These are phyloP conservation scores for Zygoascus tannicola DNA, from an alignment of 805 yeast genomes.

Conservation along the genomic window DNA sequence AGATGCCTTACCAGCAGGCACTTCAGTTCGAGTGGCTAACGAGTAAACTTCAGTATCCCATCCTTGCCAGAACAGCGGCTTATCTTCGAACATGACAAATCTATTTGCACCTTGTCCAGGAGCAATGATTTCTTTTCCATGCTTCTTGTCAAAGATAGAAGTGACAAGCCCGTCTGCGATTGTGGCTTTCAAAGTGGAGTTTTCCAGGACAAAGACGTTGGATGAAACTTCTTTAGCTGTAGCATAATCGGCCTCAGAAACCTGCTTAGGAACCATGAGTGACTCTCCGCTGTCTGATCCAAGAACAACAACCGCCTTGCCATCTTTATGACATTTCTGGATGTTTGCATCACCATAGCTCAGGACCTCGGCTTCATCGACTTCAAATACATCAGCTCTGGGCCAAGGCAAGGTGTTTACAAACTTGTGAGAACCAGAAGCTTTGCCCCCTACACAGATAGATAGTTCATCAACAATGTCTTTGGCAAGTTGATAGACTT, in stretches of 20 bases:
- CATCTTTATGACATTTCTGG: neutral
- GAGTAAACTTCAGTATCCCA: constrained; percentile 96
- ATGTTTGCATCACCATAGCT: neutral
- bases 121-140: constrained; percentile 57
- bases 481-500: constrained; percentile 51
- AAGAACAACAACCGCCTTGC: neutral
- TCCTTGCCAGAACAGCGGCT: constrained; percentile 84
- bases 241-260: constrained; percentile 25
- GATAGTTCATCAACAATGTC: constrained; percentile 41
- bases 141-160: constrained; percentile 51
- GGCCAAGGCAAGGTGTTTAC: constrained; percentile 59
- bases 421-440: constrained; percentile 32
- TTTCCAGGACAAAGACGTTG: constrained; percentile 43
- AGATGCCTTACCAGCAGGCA: constrained; percentile 31
- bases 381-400: constrained; percentile 37
- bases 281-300: neutral
- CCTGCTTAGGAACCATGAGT: neutral
- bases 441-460: constrained; percentile 11
- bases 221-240: constrained; percentile 34
- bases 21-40: constrained; percentile 53
- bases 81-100: constrained; percentile 73
- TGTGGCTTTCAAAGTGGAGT: constrained; percentile 49
- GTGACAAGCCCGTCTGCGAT: constrained; percentile 55
- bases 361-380: constrained; percentile 18
- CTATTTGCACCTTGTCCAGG: constrained; percentile 48